Evolutionary conservation across 2,329 filamentous ascomycete species (phyloP), one percentile per base, ranked within the genome.

Genomic region (Penicillium sp.): DNA sequence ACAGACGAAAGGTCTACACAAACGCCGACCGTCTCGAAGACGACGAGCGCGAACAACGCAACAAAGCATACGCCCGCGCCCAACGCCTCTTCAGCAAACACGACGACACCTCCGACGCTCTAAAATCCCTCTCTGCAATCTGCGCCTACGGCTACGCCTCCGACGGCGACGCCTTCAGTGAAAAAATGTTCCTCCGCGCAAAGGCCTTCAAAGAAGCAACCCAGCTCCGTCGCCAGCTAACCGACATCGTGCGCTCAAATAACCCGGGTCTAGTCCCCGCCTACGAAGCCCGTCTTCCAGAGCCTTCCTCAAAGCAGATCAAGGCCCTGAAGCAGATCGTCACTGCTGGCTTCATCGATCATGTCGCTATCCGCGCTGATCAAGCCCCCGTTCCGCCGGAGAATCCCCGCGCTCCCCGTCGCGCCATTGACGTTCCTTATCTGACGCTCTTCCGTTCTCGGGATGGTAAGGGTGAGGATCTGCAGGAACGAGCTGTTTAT

Each of bases 371-470:
- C 66, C 90, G 94, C 59, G 91, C 90, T 4, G 93, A 99, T 73
- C 80, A 91, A n/a, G 83, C 91, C 0, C 90, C 91, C 0, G 83
- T 82, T 13, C 89, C 90, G 0, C 87, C 88, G 0, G 86, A 88
- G 60, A 76, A 83, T 53, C 76, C 81, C 46, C 82, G 88, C 19
- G 91, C 89, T 61, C 90, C 93, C 0, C 86, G 86, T 50, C 86
- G 92, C n/a, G 90, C 93, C 2, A 95, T 94, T 63, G 92, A 97
- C 66, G 90, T 97, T 3, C 90, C 93, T 0, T 99, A 97, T 71
- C 75, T 96, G 7, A 92, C 94, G 0, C 86, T 99, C 5, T 86
- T 93, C 64, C 87, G 91, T 80, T 91, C 60, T 72, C 71, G 85
- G 43, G 69, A 80, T 21, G 71, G 74, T 1, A 69, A 71, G 13